These are phyloP conservation scores for Byssochlamys sp. DNA, from an alignment of 2,329 filamentous ascomycete genomes.

Conservation along the genomic window DNA sequence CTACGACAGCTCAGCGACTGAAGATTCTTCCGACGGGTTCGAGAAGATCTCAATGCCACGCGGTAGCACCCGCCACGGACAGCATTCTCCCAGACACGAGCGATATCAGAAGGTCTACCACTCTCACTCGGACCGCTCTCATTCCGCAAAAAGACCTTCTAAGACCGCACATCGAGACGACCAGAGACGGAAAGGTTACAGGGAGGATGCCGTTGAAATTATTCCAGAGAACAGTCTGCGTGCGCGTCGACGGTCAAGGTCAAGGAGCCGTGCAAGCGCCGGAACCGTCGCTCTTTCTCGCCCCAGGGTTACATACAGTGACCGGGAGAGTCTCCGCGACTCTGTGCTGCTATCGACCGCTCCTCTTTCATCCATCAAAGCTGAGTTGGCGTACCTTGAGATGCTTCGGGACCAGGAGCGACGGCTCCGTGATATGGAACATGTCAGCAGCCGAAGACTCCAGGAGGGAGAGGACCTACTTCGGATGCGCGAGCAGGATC, in stretches of 20 bases:
- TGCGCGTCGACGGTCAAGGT: conserved; percentile 2
- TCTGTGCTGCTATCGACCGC: conserved; percentile 4
- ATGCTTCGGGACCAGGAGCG: conserved; percentile 2
- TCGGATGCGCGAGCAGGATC: conserved; percentile 2
- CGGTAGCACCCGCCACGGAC: conserved; percentile 11
- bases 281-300: conserved; percentile 3
- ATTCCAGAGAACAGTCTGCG: conserved; percentile 15
- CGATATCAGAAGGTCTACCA: conserved; percentile 14
- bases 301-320: conserved; percentile 10
- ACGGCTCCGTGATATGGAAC: conserved; percentile 1
- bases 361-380: background rate
- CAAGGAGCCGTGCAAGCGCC: background rate
- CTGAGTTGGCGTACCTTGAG: conserved; percentile 1
- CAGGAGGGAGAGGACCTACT: conserved; percentile 4
- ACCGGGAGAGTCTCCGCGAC: conserved; percentile 7
- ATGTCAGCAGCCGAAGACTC: conserved; percentile 4
- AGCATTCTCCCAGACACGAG: conserved; percentile 12
- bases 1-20: conserved; percentile 18
- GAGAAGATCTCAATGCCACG: conserved; percentile 9
- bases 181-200: conserved; percentile 5
- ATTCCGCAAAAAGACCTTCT: conserved; percentile 15
- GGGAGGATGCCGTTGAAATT: conserved; percentile 14
- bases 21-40: conserved; percentile 16
- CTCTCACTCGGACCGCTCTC: conserved; percentile 16
- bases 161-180: conserved; percentile 2